These are phyloP conservation scores for Castanea mollissima DNA, from an alignment of 306 rosid genomes.

Conservation along the genomic window DNA sequence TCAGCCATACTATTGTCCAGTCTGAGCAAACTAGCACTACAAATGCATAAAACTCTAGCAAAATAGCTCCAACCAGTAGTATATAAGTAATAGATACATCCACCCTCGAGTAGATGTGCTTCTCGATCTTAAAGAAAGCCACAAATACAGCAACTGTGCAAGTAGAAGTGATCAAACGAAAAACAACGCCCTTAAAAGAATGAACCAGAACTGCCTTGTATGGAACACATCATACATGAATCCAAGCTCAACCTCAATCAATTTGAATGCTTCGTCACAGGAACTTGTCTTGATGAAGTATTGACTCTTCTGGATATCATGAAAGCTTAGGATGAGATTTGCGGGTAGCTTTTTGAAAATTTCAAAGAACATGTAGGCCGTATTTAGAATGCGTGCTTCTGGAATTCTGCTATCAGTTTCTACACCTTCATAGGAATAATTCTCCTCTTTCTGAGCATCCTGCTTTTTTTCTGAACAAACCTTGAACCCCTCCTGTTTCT, in stretches of 20 bases:
- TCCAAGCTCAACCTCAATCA: constrained; percentile 39
- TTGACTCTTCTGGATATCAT: neutral
- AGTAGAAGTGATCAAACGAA: neutral
- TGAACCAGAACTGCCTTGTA: constrained; percentile 21
- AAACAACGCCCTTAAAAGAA: neutral
- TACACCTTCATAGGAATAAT: no score
- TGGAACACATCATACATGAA: constrained; percentile 28
- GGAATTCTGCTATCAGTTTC: no score
- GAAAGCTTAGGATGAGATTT: constrained; percentile 17
- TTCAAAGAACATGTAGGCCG: constrained; percentile 3
- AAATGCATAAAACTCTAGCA: neutral
- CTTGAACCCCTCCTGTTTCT: neutral
- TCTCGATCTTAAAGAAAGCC: neutral
- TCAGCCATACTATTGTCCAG: constrained; percentile 9
- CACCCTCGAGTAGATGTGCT: neutral
- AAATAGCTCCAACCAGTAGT: constrained; percentile 21
- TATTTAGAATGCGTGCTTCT: neutral
- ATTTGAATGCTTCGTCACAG: constrained; percentile 3
- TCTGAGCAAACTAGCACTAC: constrained; percentile 15
- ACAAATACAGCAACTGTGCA: neutral
- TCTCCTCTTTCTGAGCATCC: no score
- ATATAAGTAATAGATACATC: constrained; percentile 8
- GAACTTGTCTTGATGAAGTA: neutral
- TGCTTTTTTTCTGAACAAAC: neutral
- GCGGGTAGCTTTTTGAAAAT: constrained; percentile 15